Conservation (phyloP, 176 grass and related monocot genomes). For the Phyllostachys edulis region DNA sequence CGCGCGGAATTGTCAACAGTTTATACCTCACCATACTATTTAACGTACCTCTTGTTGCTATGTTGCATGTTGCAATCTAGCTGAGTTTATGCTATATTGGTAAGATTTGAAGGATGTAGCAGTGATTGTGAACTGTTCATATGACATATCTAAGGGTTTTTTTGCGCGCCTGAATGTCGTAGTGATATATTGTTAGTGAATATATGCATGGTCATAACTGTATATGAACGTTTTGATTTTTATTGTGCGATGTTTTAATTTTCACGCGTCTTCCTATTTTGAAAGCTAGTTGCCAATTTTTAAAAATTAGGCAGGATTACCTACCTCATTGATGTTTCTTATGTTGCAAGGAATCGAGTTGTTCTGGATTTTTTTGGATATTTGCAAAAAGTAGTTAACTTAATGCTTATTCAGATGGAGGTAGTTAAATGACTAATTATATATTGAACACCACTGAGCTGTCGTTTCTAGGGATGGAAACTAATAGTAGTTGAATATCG, state of each 20-base stretch:
- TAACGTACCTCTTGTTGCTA: background rate
- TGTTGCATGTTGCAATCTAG: background rate
- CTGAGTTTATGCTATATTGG: background rate
- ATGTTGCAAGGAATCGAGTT: background rate
- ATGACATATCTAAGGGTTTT: background rate
- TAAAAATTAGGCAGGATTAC: background rate
- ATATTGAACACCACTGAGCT: background rate
- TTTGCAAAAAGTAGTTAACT: background rate
- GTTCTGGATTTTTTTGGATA: background rate
- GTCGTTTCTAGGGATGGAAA: slow-evolving; percentile 2
- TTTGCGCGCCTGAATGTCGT: background rate
- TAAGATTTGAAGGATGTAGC: background rate
- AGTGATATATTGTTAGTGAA: background rate
- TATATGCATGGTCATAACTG: background rate
- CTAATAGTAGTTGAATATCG: background rate
- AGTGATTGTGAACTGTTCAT: background rate
- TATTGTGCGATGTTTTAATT: background rate
- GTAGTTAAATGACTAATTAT: background rate
- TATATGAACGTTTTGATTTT: background rate
- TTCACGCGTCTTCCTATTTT: background rate
- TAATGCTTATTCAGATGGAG: background rate
- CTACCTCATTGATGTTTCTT: background rate
- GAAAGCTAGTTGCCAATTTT: background rate
- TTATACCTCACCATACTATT: background rate
- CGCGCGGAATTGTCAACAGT: no score